These are phyloP conservation scores for Hirsutella thompsonii DNA, from an alignment of 2,329 filamentous ascomycete species.

Conservation along the genomic window DNA sequence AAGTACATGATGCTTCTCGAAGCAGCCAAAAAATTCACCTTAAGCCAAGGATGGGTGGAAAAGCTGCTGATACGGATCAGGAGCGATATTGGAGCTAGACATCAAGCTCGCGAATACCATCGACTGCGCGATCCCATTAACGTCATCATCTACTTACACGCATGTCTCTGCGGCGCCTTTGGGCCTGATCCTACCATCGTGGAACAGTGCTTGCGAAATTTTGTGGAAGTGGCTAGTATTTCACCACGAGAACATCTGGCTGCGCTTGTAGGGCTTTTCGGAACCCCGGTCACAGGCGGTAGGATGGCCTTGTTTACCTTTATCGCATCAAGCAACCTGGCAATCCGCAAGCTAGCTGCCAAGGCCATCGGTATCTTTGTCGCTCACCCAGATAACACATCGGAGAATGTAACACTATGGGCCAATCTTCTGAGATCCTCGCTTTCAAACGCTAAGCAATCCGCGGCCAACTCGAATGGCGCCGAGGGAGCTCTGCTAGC, in stretches of 20 bases:
- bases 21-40: constrained; percentile 34
- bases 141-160: constrained; percentile 33
- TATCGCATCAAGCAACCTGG: constrained; percentile 59
- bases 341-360: constrained; percentile 53
- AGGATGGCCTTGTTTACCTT: constrained; percentile 48
- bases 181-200: constrained; percentile 25
- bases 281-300: too few species aligned
- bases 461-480: constrained; percentile 27
- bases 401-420: constrained; percentile 14
- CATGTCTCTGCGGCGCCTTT: constrained; percentile 44
- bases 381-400: constrained; percentile 43
- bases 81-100: constrained; percentile 53
- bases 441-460: constrained; percentile 27
- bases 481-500: constrained; percentile 34
- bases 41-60: constrained; percentile 76
- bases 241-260: constrained; percentile 36
- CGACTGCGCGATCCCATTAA: constrained; percentile 22
- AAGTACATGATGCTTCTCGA: constrained; percentile 38
- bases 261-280: constrained; percentile 32
- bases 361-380: constrained; percentile 65
- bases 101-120: constrained; percentile 43
- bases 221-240: constrained; percentile 39
- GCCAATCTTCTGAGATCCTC: constrained; percentile 26
- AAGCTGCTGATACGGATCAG: constrained; percentile 61
- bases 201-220: constrained; percentile 36